Base-by-base conservation (phyloP, 2,329 filamentous ascomycete genomes). In the Emmonsiellopsis sp. region DNA sequence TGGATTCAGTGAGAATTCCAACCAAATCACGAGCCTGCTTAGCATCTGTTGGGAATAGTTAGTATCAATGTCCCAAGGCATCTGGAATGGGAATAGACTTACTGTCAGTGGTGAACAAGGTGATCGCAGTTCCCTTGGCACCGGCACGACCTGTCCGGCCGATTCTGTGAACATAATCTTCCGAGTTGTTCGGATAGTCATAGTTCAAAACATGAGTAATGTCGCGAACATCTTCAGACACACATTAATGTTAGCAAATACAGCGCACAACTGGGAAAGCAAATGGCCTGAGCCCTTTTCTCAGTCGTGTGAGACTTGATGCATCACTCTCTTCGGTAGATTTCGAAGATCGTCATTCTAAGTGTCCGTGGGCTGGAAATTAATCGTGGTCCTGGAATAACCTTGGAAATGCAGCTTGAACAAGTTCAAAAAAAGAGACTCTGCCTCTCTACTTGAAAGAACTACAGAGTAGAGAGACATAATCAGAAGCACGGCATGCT, bases 131-230 rank as follows among this genome's bases (percentile, higher is more conserved):
- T 77, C 93, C 93, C 61, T 86, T 88, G 67, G 86, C 86, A 77
- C 93, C 93, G 69, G 81, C 81, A 78, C 82, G 81, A 74, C 77
- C 82, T 68, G 82, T 85, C 74, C 82, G 80, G 68, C 82, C 82
- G 69, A 84, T 84, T 67, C 82, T 81, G 71, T 85, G 82, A 69
- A 85, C 79, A 65, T 85, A 85, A 66, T 85, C 82, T 71, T 85
- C 82, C 65, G 81, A 84, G 71, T 85, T 97, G 80, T 97, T 97
- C 73, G 92, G 92, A 76, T 97, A 97, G 74, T 97, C 93, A 88
- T 97, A 96, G 85, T 97, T 97, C 78, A 98, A 83, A 77, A 98
- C 93, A 79, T 98, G 93, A 77, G 93, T 97, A 79, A 98, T 98
- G 82, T 98, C 95, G 78, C 91, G 92, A 80, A 98, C 93, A 87